Evolutionary conservation across 1,284 basidiomycete genomes (phyloP).

Genomic region (Volvariella volvacea): DNA sequence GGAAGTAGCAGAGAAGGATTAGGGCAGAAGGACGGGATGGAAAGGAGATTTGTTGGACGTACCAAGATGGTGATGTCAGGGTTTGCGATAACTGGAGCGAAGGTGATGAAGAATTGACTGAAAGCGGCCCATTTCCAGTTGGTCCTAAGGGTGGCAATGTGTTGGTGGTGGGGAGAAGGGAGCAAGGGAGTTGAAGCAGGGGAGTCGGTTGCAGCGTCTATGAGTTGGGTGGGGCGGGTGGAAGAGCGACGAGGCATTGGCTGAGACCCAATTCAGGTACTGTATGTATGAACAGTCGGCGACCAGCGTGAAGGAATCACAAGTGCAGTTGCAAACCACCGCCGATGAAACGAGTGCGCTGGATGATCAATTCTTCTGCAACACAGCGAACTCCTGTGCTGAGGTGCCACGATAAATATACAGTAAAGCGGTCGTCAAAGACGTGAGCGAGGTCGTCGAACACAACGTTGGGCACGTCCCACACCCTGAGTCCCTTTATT

Average conservation of each 20-base stretch:
- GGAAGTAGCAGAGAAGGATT: slow-evolving; percentile 3
- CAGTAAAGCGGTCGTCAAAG: not conserved
- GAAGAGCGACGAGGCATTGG: slow-evolving; percentile 33
- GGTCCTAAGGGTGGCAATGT: slow-evolving; percentile 36
- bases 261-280: not conserved
- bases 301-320: too few species aligned
- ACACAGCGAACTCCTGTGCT: too few species aligned
- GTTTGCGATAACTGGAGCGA: slow-evolving; percentile 58
- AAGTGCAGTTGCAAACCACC: too few species aligned
- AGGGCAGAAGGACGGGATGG: slow-evolving; percentile 8
- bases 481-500: slow-evolving; percentile 1
- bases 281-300: too few species aligned
- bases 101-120: slow-evolving; percentile 76
- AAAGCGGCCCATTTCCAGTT: slow-evolving; percentile 84
- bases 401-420: too few species aligned
- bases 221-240: slow-evolving; percentile 14
- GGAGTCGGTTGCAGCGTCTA: slow-evolving; percentile 14
- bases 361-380: too few species aligned
- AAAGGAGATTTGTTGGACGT: slow-evolving; percentile 23
- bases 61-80: slow-evolving; percentile 58
- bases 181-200: slow-evolving; percentile 15
- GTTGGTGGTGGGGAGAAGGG: slow-evolving; percentile 34
- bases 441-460: slow-evolving; percentile 9
- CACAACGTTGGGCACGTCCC: slow-evolving; percentile 5
- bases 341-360: too few species aligned